Base-by-base conservation (phyloP, 2,329 filamentous ascomycete species). In the Rasamsonia emersonii region DNA sequence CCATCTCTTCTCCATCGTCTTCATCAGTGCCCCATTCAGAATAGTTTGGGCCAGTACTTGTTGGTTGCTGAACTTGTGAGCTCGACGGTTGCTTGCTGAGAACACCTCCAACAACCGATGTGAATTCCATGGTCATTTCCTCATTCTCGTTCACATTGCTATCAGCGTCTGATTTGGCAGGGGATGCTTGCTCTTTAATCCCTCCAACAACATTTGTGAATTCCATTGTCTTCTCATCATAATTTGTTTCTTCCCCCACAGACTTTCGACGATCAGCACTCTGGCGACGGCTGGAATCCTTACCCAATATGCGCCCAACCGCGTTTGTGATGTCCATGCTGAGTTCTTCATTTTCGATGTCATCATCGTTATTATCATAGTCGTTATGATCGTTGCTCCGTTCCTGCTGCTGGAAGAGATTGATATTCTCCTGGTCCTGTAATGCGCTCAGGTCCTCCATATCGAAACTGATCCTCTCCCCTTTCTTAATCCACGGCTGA, bases 291-390 rank as follows among this genome's bases (percentile, higher is more conserved):
- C 40, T 43, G 6, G 49, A 31, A 11, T 57, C 47, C 18, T 59
- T 67, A 4, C 70, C 62, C 13, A 94, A 58, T 33, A 96, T 95
- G 3, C 79, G 75, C 6, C 89, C 89, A 32, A 93, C 68, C 6
- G 77, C 84, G 33, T 75, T 77, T 2, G 89, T 95, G 5, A 95
- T 84, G 46, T 96, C 89, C 89, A 96, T 95, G 14, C 85, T 91
- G 69, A 93, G 79, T 23, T 88, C 84, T 41, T 76, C 73, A 13
- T 73, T 70, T 15, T 70, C 63, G 10, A 58, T 53, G 9, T 66
- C 65, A 9, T 71, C 67, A 4, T 61, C 52, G 15, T 37, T 33
- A n/a, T 15, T 24, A 5, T 32, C 21, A 18, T 38, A 9, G 13
- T 23, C 5, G 19, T 11, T 21, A 11, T 32, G 9, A 15, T 26